Percentiles rank a stretch among this genome's conserved stretches.
phyloP scores from a whole-genome alignment of 164 flowering plant species.

The Tinospora cordifolia region DNA sequence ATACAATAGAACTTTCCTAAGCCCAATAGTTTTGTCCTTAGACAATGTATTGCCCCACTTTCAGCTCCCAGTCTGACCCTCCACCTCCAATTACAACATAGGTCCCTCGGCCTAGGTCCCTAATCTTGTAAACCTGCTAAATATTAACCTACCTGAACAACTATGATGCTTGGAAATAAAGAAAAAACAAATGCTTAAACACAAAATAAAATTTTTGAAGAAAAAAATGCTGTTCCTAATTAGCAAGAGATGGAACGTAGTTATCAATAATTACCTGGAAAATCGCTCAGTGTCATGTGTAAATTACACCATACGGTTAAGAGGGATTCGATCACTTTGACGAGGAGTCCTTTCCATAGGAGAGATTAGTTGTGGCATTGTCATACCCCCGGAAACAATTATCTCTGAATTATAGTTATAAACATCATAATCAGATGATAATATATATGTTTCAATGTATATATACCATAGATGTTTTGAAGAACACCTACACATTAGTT shows the following conservation, averaged over 20 bases:
- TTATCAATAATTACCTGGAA: constrained; percentile 10
- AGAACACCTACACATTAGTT: too few species aligned
- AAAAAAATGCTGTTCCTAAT: too few species aligned
- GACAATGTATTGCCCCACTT: not conserved
- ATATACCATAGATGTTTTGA: not conserved
- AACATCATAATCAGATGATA: not conserved
- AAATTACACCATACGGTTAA: constrained; percentile 38
- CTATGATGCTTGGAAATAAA: not conserved
- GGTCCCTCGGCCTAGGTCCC: not conserved
- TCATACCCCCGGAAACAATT: constrained; percentile 85
- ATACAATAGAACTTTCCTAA: not conserved
- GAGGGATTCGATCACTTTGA: constrained; percentile 41
- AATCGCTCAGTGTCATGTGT: not conserved
- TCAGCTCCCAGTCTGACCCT: not conserved
- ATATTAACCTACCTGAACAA: not conserved
- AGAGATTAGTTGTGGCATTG: constrained; percentile 76
- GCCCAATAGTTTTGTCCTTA: too few species aligned
- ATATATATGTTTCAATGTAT: too few species aligned
- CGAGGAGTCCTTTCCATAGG: constrained; percentile 43
- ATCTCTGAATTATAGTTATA: constrained; percentile 47
- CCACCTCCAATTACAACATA: not conserved
- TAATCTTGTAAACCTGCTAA: constrained; percentile 7
- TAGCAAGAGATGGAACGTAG: not conserved
- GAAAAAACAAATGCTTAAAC: not conserved
- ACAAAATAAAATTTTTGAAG: not conserved